Base-by-base conservation (phyloP, 202 grass and related monocot species). In the Zizania palustris region DNA sequence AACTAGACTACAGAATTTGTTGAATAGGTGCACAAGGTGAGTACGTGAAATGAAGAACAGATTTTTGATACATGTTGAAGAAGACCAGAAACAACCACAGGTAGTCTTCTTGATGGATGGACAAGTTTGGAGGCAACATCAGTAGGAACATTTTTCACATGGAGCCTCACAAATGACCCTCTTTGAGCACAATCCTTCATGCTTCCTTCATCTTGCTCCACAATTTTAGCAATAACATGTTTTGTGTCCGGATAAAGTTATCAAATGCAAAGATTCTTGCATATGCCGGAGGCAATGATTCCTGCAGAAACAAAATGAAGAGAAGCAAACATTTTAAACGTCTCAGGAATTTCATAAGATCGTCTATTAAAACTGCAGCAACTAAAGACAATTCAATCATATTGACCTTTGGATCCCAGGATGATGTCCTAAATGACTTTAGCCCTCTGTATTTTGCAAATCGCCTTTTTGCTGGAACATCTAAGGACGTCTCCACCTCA, bases 41-140 rank as follows among this genome's bases (percentile, higher is more conserved):
- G 60, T 92, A 96, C 93, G 89, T 96, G 85, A 96, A 96, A 54
- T 96, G 93, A 82, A 96, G 87, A 85, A 92, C 84, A 75, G 93
- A 96, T 88, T 76, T 96, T 96, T 3, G 89, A 92, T 72, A 92
- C 93, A 9, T 96, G 93, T 87, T 92, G 87, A 63, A 89, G 66
- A 86, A 97, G 91, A 64, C 86, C 88, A 89, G 83, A 89, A 81
- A 73, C 67, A 72, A 87, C 69, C 19, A 86, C 81, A 75, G 88
- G 85, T 67, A 85, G 77, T 66, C 76, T 81, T 84, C 79, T 88
- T 65, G 94, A 92, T 77, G 84, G 76, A 76, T 84, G 64, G 71
- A 85, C 86, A 67, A 93, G 65, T 83, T 80, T 92, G 50, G 89
- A 82, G 15, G 94, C 94, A 9, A 93, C 42, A 58, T 92, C 73